Conservation (phyloP, 371 early-diverging fungal genomes). For the Actinomucor elegans region DNA sequence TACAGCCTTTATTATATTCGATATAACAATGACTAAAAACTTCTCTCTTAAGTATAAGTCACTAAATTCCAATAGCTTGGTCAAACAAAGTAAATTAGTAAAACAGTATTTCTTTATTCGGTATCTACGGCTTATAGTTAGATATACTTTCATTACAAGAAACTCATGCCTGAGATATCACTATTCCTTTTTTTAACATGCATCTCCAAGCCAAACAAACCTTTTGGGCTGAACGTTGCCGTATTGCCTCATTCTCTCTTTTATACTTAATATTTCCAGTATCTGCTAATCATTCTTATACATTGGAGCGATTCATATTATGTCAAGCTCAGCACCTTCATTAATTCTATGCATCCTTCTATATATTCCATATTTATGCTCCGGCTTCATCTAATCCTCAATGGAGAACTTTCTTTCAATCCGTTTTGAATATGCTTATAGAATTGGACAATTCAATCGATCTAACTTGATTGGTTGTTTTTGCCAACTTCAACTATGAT, state of each 20-base stretch:
- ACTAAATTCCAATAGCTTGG: slow-evolving; percentile 7
- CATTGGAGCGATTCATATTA: background rate
- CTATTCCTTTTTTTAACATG: background rate
- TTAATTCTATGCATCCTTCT: slow-evolving; percentile 1
- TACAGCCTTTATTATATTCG: too few species aligned
- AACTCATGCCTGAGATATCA: background rate
- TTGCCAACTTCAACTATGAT: slow-evolving; percentile 2
- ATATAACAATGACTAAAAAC: background rate
- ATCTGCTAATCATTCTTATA: background rate
- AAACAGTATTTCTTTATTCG: slow-evolving; percentile 6
- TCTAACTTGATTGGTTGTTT: background rate
- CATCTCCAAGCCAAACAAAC: slow-evolving; percentile 3
- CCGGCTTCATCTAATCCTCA: background rate
- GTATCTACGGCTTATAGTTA: slow-evolving; percentile 1
- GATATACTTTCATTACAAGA: slow-evolving; percentile 4
- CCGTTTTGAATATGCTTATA: background rate
- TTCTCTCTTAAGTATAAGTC: background rate
- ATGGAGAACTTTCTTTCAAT: background rate
- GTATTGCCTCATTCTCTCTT: slow-evolving; percentile 1
- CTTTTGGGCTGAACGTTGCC: slow-evolving; percentile 3
- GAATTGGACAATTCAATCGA: background rate
- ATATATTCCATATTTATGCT: slow-evolving; percentile 3
- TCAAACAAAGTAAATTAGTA: background rate
- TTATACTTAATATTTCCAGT: background rate
- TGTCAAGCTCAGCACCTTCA: slow-evolving; percentile 3